Evolutionary conservation across 202 grass and related monocot species (phyloP).

Genomic region (Hordeum pubiflorum): DNA sequence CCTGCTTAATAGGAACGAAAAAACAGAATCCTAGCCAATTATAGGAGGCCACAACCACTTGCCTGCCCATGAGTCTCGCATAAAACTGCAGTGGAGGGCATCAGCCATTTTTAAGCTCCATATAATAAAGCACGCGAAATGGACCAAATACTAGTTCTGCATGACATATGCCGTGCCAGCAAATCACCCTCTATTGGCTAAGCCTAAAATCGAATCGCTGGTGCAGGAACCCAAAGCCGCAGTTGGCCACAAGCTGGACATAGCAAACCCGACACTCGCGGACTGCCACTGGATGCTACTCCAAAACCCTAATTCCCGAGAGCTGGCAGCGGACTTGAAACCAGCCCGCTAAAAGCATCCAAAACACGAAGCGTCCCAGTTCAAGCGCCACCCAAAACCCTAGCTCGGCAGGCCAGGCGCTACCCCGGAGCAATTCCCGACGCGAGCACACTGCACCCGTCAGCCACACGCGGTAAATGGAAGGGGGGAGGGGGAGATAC

Average conservation of each 20-base stretch:
- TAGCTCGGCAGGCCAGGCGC: conserved; percentile 4
- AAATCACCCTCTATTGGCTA: background rate
- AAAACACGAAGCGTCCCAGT: background rate
- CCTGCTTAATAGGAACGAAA: background rate
- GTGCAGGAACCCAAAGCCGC: background rate
- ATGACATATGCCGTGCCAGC: background rate
- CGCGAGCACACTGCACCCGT: background rate
- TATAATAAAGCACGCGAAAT: background rate
- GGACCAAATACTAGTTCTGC: background rate
- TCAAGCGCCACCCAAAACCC: conserved; percentile 19
- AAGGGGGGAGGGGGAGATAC: conserved; percentile 29
- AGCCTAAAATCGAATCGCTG: background rate
- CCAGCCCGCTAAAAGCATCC: background rate
- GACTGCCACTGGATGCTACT: background rate
- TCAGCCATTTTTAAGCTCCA: background rate
- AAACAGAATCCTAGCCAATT: background rate
- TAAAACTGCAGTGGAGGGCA: background rate
- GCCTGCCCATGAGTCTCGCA: background rate
- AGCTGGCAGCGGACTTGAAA: background rate
- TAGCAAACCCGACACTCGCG: background rate
- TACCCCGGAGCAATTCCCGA: background rate
- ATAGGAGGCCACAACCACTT: background rate
- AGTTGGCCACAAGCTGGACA: background rate
- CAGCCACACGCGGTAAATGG: background rate
- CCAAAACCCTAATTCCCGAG: conserved; percentile 39